Evolutionary conservation across 345 rosid species (phyloP), one percentile per base, ranked within the genome.

Genomic region (Capsella bursapastoris): DNA sequence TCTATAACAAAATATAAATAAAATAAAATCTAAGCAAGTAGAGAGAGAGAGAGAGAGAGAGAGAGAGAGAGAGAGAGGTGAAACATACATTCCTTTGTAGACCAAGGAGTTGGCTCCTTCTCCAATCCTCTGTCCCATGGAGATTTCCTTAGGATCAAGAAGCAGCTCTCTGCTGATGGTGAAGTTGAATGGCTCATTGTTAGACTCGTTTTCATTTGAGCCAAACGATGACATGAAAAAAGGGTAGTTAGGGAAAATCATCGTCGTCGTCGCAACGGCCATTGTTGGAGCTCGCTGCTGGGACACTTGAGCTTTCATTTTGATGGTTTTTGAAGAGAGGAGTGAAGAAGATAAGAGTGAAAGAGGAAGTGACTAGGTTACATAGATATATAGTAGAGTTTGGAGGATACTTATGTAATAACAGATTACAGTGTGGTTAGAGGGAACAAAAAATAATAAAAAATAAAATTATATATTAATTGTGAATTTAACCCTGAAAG

Each of bases 121-220:
- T 11, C 88, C 85, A 16, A 87, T 87, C 81, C 83, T 78, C 38
- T 68, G 70, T 13, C 74, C 71, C 1, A 71, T 12, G 38, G 43
- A 43, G 38, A 89, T 57, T 25, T 5, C 65, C 31, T 79, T 47
- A 35, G 83, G 78, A 41, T 87, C 77, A 61, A 89, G 63, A 45
- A 89, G 77, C 76, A 81, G 73, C 45, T 70, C 80, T 3, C 28
- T 53, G 38, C 76, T 81, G 60, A 89, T 83, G 25, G 15, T 67
- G 52, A 84, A 83, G 43, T 35, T 71, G 57, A 81, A 87, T 9
- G 32, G 51, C 6, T 78, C 35, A 7, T 57, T 61, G 2, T 22
- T 22, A 22, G 63, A 15, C 37, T 60, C 76, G 7, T 43, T 22
- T 22, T 22, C 77, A 3, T 43, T 16, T 1, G 56, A 50, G 40